A percentile compares a stretch with the other conserved stretches of the same genome.
Evolutionary conservation across 371 early-diverging fungal genomes (phyloP).

Genomic region (Thermomucor indicae-seudaticae): DNA sequence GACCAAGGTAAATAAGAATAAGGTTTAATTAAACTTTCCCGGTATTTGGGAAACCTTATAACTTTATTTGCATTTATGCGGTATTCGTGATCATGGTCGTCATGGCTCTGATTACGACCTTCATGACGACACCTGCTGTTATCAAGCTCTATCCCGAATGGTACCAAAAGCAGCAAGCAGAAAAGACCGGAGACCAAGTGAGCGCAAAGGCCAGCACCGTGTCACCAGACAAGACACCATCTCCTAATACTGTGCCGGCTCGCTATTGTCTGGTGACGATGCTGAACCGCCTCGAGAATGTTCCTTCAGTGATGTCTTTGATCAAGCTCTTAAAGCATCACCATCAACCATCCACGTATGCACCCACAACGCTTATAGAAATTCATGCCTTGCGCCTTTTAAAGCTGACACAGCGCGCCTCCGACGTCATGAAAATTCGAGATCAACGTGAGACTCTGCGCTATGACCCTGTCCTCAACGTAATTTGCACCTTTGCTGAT

Average conservation of each 20-base stretch:
- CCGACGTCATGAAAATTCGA: constrained; percentile 67
- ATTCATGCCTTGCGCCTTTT: constrained; percentile 64
- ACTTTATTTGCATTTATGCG: constrained; percentile 9
- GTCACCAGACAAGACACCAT: background rate
- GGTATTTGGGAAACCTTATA: background rate
- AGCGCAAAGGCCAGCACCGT: constrained; percentile 2
- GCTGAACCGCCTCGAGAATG: constrained; percentile 60
- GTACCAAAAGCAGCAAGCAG: constrained; percentile 41
- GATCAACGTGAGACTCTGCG: constrained; percentile 53
- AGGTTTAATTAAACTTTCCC: constrained; percentile 8
- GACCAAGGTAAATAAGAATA: constrained; percentile 44
- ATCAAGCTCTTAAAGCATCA: constrained; percentile 49
- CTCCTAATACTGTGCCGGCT: background rate
- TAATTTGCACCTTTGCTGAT: constrained; percentile 70
- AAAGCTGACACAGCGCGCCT: constrained; percentile 67
- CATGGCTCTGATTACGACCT: constrained; percentile 84
- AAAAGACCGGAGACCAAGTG: background rate
- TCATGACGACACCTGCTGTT: constrained; percentile 69
- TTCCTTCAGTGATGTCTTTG: constrained; percentile 75
- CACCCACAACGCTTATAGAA: background rate
- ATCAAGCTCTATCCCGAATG: constrained; percentile 54
- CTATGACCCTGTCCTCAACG: constrained; percentile 68
- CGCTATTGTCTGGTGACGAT: constrained; percentile 47
- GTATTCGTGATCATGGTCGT: constrained; percentile 88
- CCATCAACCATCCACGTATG: constrained; percentile 1